Conservation (phyloP, 2,329 filamentous ascomycete species). For the Apiospora sp. region DNA sequence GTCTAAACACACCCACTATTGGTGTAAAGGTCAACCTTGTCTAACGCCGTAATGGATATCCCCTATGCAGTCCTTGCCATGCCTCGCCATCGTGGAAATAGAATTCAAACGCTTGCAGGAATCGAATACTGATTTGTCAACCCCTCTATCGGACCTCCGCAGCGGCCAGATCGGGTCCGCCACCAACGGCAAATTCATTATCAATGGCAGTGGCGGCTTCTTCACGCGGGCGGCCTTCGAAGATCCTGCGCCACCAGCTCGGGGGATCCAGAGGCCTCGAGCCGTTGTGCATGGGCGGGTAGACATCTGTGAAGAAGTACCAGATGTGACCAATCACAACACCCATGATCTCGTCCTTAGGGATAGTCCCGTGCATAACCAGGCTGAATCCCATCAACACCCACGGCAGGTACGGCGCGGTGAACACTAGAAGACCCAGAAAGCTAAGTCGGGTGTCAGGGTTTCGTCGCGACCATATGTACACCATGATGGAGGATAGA, state of each 20-base stretch:
- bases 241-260: conserved; percentile 86
- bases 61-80: conserved; percentile 22
- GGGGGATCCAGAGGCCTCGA: conserved; percentile 89
- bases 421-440: conserved; percentile 88
- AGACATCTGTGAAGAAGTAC: conserved; percentile 98
- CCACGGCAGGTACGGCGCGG: conserved; percentile 94
- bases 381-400: conserved; percentile 93
- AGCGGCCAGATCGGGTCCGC: conserved; percentile 66
- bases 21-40: conserved; percentile 13
- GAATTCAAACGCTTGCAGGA: conserved; percentile 15
- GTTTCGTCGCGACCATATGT: conserved; percentile 97
- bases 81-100: conserved; percentile 8
- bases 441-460: conserved; percentile 91
- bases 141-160: conserved; percentile 41
- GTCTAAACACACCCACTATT: neutral
- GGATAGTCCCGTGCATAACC: conserved; percentile 86
- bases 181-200: conserved; percentile 69
- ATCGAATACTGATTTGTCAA: conserved; percentile 14
- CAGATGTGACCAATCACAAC: conserved; percentile 94
- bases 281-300: conserved; percentile 87
- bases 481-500: conserved; percentile 90
- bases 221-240: conserved; percentile 65
- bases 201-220: conserved; percentile 64
- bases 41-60: conserved; percentile 21
- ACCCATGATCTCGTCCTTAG: conserved; percentile 95